phyloP scores from a whole-genome alignment of 352 stramenopile genomes.

The Hyaloperonospora brassicae region DNA sequence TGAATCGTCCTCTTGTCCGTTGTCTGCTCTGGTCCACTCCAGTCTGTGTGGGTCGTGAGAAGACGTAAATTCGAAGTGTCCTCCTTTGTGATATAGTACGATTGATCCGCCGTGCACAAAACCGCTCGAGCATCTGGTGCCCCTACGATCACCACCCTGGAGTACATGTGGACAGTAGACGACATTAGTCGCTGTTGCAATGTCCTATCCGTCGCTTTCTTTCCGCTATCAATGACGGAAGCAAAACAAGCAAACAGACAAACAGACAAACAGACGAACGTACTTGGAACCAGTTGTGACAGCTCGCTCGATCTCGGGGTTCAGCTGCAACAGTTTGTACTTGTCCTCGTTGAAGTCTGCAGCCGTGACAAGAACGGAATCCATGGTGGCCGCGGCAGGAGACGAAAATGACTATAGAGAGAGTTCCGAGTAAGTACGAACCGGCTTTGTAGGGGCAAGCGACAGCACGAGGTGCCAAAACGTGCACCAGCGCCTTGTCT shows the following conservation, averaged over 20 bases:
- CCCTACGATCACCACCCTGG: conserved; percentile 63
- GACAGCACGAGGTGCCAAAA: too few relatives aligned
- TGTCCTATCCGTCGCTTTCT: neutral
- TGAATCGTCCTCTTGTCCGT: conserved; percentile 27
- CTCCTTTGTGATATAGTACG: conserved; percentile 70
- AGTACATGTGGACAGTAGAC: neutral
- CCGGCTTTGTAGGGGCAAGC: too few relatives aligned
- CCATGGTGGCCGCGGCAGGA: conserved; percentile 5
- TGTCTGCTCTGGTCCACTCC: conserved; percentile 27
- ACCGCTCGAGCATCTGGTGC: conserved; percentile 45
- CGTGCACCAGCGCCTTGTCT: too few relatives aligned
- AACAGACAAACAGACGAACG: too few relatives aligned
- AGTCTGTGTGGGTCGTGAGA: conserved; percentile 51
- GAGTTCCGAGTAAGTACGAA: conserved; percentile 17
- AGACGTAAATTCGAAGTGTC: conserved; percentile 77
- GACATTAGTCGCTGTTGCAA: conserved; percentile 7
- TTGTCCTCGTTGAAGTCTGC: conserved; percentile 44
- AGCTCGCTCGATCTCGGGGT: conserved; percentile 50
- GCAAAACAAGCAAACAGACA: neutral
- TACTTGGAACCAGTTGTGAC: conserved; percentile 43
- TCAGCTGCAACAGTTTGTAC: conserved; percentile 57
- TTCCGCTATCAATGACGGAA: conserved; percentile 1
- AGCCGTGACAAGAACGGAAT: conserved; percentile 44
- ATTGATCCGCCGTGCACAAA: conserved; percentile 60
- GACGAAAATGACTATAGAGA: conserved; percentile 1